Conservation (phyloP, 192 early-diverging fungal species). For the Entrophospora sp. region DNA sequence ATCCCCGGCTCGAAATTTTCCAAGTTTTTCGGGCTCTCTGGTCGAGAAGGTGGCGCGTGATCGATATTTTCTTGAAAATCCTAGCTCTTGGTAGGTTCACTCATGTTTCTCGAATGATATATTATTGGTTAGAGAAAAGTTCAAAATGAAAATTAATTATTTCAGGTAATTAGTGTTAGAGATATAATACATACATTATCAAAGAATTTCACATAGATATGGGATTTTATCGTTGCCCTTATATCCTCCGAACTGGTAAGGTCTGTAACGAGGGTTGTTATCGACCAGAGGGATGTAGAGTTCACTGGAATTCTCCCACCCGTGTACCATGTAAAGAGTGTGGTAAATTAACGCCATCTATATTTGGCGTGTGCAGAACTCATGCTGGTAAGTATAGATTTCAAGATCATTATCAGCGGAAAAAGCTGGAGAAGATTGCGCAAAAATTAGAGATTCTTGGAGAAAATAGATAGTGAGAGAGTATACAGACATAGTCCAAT, state of each 20-base stretch:
- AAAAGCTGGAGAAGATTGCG: constrained; percentile 4
- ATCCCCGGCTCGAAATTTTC: too few species aligned
- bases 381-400: not conserved
- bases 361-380: not conserved
- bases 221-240: constrained; percentile 3
- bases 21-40: not conserved
- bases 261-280: not conserved
- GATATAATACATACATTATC: constrained; percentile 6
- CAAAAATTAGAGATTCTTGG: constrained; percentile 2
- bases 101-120: constrained; percentile 11
- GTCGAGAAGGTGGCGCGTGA: not conserved
- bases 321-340: not conserved
- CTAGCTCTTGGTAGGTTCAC: constrained; percentile 4
- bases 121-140: constrained; percentile 10
- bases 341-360: not conserved
- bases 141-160: constrained; percentile 4
- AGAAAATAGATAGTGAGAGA: not conserved
- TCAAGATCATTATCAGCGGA: not conserved
- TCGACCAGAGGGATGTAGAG: not conserved
- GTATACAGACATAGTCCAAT: not conserved
- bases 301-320: not conserved
- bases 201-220: constrained; percentile 4
- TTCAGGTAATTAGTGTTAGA: constrained; percentile 4
- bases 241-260: not conserved
- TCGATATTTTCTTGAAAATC: not conserved